phyloP scores from a whole-genome alignment of 495 filamentous ascomycete species.

The Xylaria grammica region DNA sequence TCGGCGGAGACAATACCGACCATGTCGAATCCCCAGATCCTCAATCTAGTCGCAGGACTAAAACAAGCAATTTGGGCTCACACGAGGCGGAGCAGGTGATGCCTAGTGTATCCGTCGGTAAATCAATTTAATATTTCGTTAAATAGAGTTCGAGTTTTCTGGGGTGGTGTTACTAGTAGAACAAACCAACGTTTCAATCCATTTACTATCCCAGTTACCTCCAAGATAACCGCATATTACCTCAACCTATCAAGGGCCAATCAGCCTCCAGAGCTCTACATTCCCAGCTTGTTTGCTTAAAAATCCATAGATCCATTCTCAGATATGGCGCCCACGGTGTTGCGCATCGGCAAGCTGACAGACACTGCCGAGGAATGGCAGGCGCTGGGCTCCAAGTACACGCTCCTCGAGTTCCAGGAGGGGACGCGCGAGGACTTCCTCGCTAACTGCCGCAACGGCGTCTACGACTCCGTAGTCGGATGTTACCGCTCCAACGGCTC shows the following conservation, averaged over 20 bases:
- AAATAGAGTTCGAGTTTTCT: background rate
- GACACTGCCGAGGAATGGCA: conserved; percentile 62
- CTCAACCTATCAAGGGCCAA: background rate
- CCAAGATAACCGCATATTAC: background rate
- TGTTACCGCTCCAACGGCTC: conserved; percentile 81
- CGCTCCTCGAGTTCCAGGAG: conserved; percentile 54
- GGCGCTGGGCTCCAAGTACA: conserved; percentile 54
- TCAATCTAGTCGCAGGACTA: background rate
- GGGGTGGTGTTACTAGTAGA: too few species aligned
- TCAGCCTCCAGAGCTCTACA: too few species aligned
- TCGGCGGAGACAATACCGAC: conserved; percentile 13
- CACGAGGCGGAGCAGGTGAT: background rate
- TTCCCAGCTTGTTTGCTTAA: too few species aligned
- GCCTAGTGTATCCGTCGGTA: background rate
- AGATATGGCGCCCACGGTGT: conserved; percentile 47
- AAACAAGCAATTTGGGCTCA: too few species aligned
- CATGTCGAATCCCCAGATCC: background rate
- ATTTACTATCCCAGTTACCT: too few species aligned
- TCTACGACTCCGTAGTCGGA: conserved; percentile 68
- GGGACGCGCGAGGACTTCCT: conserved; percentile 66
- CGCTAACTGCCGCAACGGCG: conserved; percentile 70
- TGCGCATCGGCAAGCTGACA: conserved; percentile 62
- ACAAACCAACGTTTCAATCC: too few species aligned
- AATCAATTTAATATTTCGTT: background rate
- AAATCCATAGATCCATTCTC: background rate